Conservation (phyloP, 306 rosid genomes). For the Vigna angularis region DNA sequence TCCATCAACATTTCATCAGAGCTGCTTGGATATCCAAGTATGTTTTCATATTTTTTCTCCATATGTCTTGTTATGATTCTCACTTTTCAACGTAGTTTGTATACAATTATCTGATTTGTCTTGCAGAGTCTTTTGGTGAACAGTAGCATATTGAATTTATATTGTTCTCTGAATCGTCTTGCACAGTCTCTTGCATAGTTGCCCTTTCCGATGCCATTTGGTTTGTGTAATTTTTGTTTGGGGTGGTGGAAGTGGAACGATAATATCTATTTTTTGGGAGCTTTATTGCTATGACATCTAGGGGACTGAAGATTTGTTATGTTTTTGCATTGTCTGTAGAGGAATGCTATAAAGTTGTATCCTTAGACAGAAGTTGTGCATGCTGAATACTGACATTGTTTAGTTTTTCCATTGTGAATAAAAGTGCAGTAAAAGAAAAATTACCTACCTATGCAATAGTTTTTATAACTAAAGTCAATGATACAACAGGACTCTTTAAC, state of each 20-base stretch:
- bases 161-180: background rate
- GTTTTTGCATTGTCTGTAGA: background rate
- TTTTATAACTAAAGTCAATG: conserved; percentile 2
- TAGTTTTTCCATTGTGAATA: background rate
- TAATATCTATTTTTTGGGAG: conserved; percentile 8
- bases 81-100: background rate
- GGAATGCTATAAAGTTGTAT: background rate
- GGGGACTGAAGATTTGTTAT: conserved; percentile 7
- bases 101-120: background rate
- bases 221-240: conserved; percentile 28
- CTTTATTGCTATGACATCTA: conserved; percentile 7
- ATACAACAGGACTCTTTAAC: background rate
- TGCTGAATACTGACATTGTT: background rate
- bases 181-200: background rate
- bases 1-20: conserved; percentile 95
- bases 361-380: conserved; percentile 17
- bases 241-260: conserved; percentile 17
- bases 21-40: conserved; percentile 82
- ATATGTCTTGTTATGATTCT: conserved; percentile 26
- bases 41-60: conserved; percentile 33
- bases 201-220: conserved; percentile 11
- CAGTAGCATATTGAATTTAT: conserved; percentile 6
- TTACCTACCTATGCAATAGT: background rate
- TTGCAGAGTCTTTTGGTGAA: background rate
- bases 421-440: conserved; percentile 22